Percentiles rank a stretch among this genome's conserved stretches.
These are phyloP conservation scores for Schizophyllum amplum DNA, from an alignment of 1,284 basidiomycete genomes.

Conservation along the genomic window DNA sequence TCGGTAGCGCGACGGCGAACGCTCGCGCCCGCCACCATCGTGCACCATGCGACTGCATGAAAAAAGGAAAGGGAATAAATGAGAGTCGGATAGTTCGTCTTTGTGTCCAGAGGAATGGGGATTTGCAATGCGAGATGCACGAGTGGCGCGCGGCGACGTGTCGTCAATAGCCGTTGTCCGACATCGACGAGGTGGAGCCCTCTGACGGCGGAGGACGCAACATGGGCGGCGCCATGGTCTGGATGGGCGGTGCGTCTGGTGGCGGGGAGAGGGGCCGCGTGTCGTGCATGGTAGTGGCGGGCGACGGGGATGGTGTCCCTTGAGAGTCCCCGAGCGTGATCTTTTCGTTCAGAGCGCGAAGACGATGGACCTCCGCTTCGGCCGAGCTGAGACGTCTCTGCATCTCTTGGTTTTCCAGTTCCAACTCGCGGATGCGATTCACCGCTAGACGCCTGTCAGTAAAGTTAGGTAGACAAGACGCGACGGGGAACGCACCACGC, in stretches of 20 bases:
- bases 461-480: constrained; percentile 9
- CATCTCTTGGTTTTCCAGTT: constrained; percentile 61
- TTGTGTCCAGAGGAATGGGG: constrained; percentile 14
- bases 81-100: constrained; percentile 13
- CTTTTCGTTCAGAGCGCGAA: constrained; percentile 71
- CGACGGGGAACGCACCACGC: constrained; percentile 48
- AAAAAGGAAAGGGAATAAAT: constrained; percentile 18
- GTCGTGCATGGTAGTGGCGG: constrained; percentile 29
- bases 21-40: too few species aligned
- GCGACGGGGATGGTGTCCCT: constrained; percentile 45
- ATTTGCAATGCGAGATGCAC: constrained; percentile 39
- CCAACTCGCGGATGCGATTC: constrained; percentile 62
- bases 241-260: constrained; percentile 32
- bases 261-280: constrained; percentile 56
- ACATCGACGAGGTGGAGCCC: constrained; percentile 34
- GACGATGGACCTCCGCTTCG: constrained; percentile 58
- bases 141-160: constrained; percentile 55
- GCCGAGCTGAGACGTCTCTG: constrained; percentile 53
- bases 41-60: constrained; percentile 1
- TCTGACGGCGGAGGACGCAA: constrained; percentile 21
- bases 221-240: constrained; percentile 37
- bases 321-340: constrained; percentile 52
- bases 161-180: constrained; percentile 46
- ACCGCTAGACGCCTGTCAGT: constrained; percentile 39
- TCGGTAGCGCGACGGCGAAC: too few species aligned